Percentiles rank a stretch among this genome's conserved stretches.
These are phyloP conservation scores for Chalciporus sp. DNA, from an alignment of 1,284 basidiomycete genomes.

Conservation along the genomic window DNA sequence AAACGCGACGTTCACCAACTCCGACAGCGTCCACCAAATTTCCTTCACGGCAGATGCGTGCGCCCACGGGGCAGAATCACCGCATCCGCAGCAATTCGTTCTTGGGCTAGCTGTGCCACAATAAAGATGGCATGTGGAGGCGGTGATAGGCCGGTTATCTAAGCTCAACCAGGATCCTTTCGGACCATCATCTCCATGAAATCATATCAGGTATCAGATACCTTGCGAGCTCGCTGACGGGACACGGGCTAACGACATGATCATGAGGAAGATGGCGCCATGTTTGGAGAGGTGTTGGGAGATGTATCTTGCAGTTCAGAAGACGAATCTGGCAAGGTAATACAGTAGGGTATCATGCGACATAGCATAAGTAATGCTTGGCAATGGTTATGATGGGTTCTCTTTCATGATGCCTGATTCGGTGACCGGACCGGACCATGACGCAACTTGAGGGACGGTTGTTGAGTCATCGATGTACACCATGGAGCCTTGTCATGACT, in stretches of 20 bases:
- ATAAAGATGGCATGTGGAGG: not conserved
- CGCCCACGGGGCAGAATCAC: not conserved
- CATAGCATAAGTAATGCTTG: not conserved
- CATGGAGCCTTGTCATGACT: no score
- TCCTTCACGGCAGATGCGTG: not conserved
- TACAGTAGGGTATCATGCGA: no score
- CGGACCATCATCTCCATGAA: not conserved
- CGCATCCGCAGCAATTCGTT: not conserved
- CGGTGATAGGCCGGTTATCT: not conserved
- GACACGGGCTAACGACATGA: not conserved
- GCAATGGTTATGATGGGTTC: not conserved
- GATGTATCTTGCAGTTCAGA: not conserved
- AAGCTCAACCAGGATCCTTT: not conserved
- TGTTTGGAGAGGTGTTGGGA: not conserved
- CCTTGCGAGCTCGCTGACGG: not conserved
- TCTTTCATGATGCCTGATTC: not conserved
- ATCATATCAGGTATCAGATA: not conserved
- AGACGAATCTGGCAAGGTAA: not conserved
- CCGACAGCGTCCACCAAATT: not conserved
- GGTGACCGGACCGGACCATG: not conserved
- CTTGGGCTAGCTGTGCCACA: not conserved
- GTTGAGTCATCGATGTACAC: no score
- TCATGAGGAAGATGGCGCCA: no score
- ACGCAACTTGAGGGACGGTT: no score
- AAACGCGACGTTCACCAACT: not conserved